Conservation (phyloP, 768 basidiomycete genomes). For the Mycena chlorophos region DNA sequence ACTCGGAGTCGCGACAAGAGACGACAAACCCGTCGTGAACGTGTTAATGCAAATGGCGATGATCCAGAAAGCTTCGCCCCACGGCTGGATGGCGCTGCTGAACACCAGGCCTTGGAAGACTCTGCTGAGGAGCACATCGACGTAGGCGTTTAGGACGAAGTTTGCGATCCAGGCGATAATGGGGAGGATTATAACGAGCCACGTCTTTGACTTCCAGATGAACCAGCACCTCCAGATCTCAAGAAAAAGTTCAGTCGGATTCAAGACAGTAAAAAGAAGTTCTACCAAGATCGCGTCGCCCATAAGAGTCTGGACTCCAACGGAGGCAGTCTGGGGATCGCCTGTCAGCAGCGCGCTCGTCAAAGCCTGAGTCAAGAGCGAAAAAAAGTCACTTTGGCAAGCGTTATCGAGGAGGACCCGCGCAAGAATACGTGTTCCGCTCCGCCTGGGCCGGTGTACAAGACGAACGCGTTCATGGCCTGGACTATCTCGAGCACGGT, state of each 20-base stretch:
- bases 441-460: conserved; percentile 5
- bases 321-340: neutral
- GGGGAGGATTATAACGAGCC: neutral
- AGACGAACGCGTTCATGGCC: neutral
- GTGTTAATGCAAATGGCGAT: conserved; percentile 7
- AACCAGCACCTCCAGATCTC: conserved; percentile 17
- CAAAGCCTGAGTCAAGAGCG: neutral
- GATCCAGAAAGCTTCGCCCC: conserved; percentile 1
- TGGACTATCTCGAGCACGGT: neutral
- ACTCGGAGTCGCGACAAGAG: neutral
- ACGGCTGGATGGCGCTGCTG: neutral
- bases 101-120: neutral
- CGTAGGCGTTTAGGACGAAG: neutral
- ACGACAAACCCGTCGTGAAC: conserved; percentile 1
- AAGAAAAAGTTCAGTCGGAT: neutral
- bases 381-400: neutral
- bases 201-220: neutral
- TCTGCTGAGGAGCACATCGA: neutral
- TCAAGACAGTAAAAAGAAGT: neutral
- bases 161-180: conserved; percentile 2
- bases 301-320: neutral
- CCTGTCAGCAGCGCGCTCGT: neutral
- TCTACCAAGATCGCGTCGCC: conserved; percentile 9
- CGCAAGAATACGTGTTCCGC: neutral
- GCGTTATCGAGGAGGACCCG: neutral